Conservation (phyloP, 2,329 filamentous ascomycete species). For the Macroventuria anomochaeta region DNA sequence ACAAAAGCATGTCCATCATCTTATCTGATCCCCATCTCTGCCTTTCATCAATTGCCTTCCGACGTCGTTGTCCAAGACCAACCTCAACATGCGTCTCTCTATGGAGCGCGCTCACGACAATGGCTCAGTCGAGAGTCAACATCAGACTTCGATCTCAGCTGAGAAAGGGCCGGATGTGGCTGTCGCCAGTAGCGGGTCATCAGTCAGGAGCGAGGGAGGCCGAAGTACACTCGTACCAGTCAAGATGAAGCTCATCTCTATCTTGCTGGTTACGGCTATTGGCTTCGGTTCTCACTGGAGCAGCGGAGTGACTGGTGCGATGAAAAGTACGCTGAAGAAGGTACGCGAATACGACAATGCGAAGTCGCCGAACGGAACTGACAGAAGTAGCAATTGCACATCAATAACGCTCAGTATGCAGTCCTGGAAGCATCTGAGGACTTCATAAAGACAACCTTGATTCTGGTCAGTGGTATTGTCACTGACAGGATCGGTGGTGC, state of each 20-base stretch:
- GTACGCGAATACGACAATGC: not conserved
- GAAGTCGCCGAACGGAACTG: not conserved
- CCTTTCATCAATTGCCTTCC: not conserved
- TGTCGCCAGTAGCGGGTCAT: conserved; percentile 16
- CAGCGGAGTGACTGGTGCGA: conserved; percentile 64
- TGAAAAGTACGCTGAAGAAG: conserved; percentile 68
- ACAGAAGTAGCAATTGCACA: conserved; percentile 55
- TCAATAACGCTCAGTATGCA: conserved; percentile 66
- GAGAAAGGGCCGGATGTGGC: conserved; percentile 13
- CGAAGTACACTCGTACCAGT: conserved; percentile 21
- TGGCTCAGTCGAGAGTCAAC: not conserved
- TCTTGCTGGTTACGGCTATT: conserved; percentile 61
- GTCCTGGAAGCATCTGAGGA: conserved; percentile 66
- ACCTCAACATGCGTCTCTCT: conserved; percentile 7
- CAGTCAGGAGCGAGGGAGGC: conserved; percentile 6
- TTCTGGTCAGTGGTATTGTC: conserved; percentile 61
- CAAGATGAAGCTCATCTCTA: conserved; percentile 49
- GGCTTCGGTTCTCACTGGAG: conserved; percentile 68
- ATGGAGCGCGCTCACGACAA: conserved; percentile 6
- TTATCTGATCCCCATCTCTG: conserved; percentile 12
- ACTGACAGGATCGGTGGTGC: conserved; percentile 67
- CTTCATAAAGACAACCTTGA: conserved; percentile 66
- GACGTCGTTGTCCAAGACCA: not conserved
- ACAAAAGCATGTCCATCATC: conserved; percentile 8
- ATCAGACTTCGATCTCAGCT: conserved; percentile 1